Evolutionary conservation across 176 grass and related monocot species (phyloP).

Genomic region (Poa pratensis): DNA sequence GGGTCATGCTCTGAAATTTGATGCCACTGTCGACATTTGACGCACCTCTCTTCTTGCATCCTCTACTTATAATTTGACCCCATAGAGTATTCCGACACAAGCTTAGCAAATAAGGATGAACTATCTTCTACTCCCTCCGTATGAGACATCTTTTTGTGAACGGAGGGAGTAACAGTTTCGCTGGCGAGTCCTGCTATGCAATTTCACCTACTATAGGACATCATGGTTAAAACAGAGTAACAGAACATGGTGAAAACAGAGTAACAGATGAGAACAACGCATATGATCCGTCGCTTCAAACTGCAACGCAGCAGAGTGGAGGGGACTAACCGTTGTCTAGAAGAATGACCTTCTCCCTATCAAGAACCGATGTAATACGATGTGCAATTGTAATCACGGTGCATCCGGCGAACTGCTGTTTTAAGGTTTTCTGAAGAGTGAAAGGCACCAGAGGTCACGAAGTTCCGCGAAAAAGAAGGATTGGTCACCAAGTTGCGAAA

Average conservation of each 20-base stretch:
- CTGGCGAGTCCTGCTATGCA: slow-evolving; percentile 21
- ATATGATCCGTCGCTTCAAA: not conserved
- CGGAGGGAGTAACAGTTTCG: slow-evolving; percentile 20
- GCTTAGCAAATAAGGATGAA: slow-evolving; percentile 31
- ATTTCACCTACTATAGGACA: slow-evolving; percentile 30
- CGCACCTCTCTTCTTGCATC: not conserved
- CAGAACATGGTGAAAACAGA: not conserved
- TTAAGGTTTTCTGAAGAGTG: slow-evolving; percentile 41
- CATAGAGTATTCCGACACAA: slow-evolving; percentile 35
- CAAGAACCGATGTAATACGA: slow-evolving; percentile 49
- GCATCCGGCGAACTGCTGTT: slow-evolving; percentile 23
- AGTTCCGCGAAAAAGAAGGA: no score
- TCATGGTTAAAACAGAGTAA: not conserved
- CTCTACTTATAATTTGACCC: slow-evolving; percentile 10
- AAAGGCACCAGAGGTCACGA: no score
- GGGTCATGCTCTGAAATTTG: not conserved
- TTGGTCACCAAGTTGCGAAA: no score
- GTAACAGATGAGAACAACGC: not conserved
- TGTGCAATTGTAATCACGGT: slow-evolving; percentile 57
- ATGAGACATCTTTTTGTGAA: no score
- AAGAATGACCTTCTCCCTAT: slow-evolving; percentile 37
- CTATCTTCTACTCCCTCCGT: no score
- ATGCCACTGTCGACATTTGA: not conserved
- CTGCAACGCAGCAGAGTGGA: not conserved
- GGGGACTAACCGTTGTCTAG: slow-evolving; percentile 36